Evolutionary conservation across 1,284 basidiomycete genomes (phyloP).

Genomic region (Sutorius eximius): DNA sequence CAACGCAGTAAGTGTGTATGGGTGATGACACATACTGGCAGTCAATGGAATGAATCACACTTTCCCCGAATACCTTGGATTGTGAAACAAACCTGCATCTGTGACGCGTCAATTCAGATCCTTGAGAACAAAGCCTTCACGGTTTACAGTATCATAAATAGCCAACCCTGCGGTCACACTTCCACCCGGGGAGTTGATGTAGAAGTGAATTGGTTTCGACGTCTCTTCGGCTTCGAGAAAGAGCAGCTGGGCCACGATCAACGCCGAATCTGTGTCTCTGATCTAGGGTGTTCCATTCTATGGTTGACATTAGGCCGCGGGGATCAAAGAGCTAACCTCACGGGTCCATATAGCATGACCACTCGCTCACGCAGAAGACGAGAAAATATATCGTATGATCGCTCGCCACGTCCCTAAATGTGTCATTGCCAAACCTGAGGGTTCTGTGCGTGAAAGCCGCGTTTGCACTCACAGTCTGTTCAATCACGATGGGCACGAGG

Average conservation of each 20-base stretch:
- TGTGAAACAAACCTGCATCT: slow-evolving; percentile 69
- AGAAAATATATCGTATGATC: slow-evolving; percentile 94
- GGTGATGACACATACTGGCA: slow-evolving; percentile 85
- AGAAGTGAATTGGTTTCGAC: slow-evolving; percentile 87
- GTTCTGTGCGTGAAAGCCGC: slow-evolving; percentile 6
- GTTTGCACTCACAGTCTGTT: slow-evolving; percentile 71
- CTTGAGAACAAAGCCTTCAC: slow-evolving; percentile 2
- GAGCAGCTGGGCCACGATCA: slow-evolving; percentile 86
- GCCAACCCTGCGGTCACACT: slow-evolving; percentile 92
- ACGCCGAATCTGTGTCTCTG: slow-evolving; percentile 78
- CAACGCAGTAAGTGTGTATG: slow-evolving; percentile 93
- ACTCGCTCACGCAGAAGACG: slow-evolving; percentile 87
- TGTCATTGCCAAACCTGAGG: slow-evolving; percentile 13
- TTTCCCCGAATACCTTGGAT: slow-evolving; percentile 1
- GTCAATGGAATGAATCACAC: slow-evolving; percentile 19
- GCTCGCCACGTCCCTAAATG: slow-evolving; percentile 81
- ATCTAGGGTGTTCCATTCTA: slow-evolving; percentile 53
- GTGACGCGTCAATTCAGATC: slow-evolving; percentile 27
- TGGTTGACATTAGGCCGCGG: slow-evolving; percentile 13
- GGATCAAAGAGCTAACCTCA: slow-evolving; percentile 40
- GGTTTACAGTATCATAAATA: slow-evolving; percentile 87
- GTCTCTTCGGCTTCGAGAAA: slow-evolving; percentile 94
- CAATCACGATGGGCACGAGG: slow-evolving; percentile 89
- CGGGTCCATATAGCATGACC: slow-evolving; percentile 91
- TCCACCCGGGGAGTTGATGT: slow-evolving; percentile 94